A percentile compares a stretch with the other conserved stretches of the same genome.
phyloP scores from a whole-genome alignment of 179 eudicot genomes.

The Beta macrorhiza region DNA sequence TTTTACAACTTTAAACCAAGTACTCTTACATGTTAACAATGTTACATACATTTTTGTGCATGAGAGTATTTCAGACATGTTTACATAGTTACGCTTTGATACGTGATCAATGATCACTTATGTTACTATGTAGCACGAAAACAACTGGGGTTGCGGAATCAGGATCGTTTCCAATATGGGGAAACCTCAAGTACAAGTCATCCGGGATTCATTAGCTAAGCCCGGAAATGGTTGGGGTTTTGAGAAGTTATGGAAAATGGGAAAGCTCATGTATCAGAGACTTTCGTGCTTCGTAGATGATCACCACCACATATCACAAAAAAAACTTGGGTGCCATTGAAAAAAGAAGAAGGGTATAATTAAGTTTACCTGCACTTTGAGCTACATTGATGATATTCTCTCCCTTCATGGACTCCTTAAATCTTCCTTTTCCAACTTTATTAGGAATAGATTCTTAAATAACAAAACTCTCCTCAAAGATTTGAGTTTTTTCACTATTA shows the following conservation, averaged over 20 bases:
- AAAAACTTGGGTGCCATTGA: background rate
- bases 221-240: no score
- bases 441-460: background rate
- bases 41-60: background rate
- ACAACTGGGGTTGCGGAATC: no score
- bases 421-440: background rate
- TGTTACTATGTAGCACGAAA: no score
- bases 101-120: no score
- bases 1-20: background rate
- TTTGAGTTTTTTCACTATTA: constrained; percentile 15
- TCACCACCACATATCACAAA: background rate
- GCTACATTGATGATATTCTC: background rate
- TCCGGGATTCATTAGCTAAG: no score
- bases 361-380: constrained; percentile 24
- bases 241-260: no score
- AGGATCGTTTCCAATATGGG: no score
- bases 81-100: no score
- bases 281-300: background rate
- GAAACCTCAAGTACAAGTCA: no score
- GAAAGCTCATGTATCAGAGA: no score
- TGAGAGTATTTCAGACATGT: no score
- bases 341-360: background rate
- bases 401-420: background rate
- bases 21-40: background rate
- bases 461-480: background rate